A percentile compares a stretch with the other conserved stretches of the same genome.
Evolutionary conservation across 805 yeast species (phyloP).

Genomic region (Lachancea lanzarotensis): DNA sequence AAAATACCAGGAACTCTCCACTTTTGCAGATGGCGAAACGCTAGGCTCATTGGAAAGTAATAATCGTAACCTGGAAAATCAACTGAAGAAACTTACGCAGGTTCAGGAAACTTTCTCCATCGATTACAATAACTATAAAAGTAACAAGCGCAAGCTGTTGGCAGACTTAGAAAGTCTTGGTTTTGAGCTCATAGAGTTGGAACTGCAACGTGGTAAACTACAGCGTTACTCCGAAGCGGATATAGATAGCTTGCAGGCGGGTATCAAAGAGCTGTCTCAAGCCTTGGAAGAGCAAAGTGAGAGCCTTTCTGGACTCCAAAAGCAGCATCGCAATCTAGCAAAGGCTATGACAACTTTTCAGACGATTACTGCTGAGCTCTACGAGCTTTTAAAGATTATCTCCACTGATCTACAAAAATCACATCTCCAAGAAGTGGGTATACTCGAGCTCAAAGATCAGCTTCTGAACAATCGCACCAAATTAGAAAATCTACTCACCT

Average conservation of each 20-base stretch:
- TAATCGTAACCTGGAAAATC: slow-evolving; percentile 52
- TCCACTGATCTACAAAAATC: slow-evolving; percentile 42
- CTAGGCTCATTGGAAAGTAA: slow-evolving; percentile 41
- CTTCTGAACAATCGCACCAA: slow-evolving; percentile 38
- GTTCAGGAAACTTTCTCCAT: slow-evolving; percentile 54
- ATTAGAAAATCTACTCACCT: slow-evolving; percentile 33
- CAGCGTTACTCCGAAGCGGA: slow-evolving; percentile 55
- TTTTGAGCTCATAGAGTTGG: slow-evolving; percentile 49
- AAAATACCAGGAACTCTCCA: slow-evolving; percentile 31
- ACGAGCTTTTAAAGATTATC: slow-evolving; percentile 34
- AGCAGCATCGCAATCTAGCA: slow-evolving; percentile 43
- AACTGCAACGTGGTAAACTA: slow-evolving; percentile 53
- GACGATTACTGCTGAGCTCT: slow-evolving; percentile 26
- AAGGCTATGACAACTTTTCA: slow-evolving; percentile 54
- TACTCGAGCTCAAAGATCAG: slow-evolving; percentile 46
- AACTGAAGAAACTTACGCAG: slow-evolving; percentile 53
- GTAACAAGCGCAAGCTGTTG: slow-evolving; percentile 51
- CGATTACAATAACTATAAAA: slow-evolving; percentile 59
- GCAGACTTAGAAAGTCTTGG: slow-evolving; percentile 56
- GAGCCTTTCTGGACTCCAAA: slow-evolving; percentile 38
- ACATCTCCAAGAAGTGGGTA: slow-evolving; percentile 33
- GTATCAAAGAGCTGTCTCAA: slow-evolving; percentile 46
- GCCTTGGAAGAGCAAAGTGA: slow-evolving; percentile 39
- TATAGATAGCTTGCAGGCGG: slow-evolving; percentile 46
- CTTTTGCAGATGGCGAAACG: slow-evolving; percentile 20